Evolutionary conservation across 768 basidiomycete genomes (phyloP).

Genomic region (Lentinula aciculospora): DNA sequence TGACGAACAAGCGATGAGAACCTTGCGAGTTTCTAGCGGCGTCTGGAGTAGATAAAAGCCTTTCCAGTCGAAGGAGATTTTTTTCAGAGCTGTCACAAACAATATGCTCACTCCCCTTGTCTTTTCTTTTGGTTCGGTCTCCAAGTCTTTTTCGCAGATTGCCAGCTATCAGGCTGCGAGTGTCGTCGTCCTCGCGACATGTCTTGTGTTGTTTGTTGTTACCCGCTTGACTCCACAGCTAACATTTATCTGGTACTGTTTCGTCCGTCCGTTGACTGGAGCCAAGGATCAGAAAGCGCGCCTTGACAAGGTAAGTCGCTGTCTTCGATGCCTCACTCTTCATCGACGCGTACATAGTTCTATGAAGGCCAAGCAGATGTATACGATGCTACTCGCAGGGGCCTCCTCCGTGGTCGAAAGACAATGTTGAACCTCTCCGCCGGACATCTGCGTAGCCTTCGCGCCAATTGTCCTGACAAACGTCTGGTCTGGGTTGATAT

Average conservation of each 20-base stretch:
- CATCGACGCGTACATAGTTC: slow-evolving; percentile 32
- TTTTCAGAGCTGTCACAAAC: background rate
- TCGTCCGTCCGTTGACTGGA: slow-evolving; percentile 33
- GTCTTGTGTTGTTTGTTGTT: background rate
- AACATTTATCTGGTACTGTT: slow-evolving; percentile 47
- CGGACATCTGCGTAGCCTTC: slow-evolving; percentile 50
- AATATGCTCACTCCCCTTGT: background rate
- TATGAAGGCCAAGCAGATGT: slow-evolving; percentile 66
- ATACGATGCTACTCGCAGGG: slow-evolving; percentile 62
- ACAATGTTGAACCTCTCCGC: slow-evolving; percentile 70
- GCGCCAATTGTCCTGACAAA: slow-evolving; percentile 30
- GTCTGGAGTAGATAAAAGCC: background rate
- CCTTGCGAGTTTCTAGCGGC: background rate
- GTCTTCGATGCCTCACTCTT: background rate
- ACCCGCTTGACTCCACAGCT: slow-evolving; percentile 31
- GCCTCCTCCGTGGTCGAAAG: slow-evolving; percentile 60
- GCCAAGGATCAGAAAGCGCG: slow-evolving; percentile 34
- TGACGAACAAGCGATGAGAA: background rate
- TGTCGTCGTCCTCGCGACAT: background rate
- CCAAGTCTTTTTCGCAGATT: background rate
- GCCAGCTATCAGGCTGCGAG: background rate
- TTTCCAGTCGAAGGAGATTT: background rate
- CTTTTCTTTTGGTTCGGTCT: background rate
- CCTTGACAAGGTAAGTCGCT: slow-evolving; percentile 32
- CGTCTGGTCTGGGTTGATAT: slow-evolving; percentile 74